Conservation (phyloP, 1,284 basidiomycete species). For the Apiotrichum sp. region DNA sequence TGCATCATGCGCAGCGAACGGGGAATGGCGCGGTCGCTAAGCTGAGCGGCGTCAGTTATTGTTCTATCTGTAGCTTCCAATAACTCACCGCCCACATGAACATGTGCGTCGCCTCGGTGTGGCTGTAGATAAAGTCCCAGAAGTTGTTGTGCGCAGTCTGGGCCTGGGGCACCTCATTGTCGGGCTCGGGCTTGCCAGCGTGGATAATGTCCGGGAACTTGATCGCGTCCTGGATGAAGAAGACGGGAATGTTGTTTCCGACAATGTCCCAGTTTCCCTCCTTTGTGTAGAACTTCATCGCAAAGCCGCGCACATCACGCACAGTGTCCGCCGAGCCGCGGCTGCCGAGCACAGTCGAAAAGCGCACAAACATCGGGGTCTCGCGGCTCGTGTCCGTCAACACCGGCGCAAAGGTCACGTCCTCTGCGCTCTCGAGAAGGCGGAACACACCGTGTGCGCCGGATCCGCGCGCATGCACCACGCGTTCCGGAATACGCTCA, state of each 20-base stretch:
- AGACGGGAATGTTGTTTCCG: conserved; percentile 58
- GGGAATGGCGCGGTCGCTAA: conserved; percentile 74
- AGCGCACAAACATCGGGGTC: conserved; percentile 70
- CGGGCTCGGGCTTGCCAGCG: conserved; percentile 58
- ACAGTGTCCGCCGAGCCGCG: conserved; percentile 61
- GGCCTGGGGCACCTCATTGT: conserved; percentile 57
- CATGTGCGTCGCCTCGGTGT: conserved; percentile 59
- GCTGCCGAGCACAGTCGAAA: conserved; percentile 73
- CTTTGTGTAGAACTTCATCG: conserved; percentile 80
- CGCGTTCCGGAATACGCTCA: conserved; percentile 72
- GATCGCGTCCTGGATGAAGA: conserved; percentile 75
- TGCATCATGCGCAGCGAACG: conserved; percentile 80
- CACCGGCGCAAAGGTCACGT: conserved; percentile 32
- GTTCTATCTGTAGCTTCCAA: conserved; percentile 32
- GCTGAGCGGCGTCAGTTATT: conserved; percentile 44
- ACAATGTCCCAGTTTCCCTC: conserved; percentile 82
- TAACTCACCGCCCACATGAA: conserved; percentile 49
- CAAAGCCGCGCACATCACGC: conserved; percentile 81
- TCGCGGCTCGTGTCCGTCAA: conserved; percentile 63
- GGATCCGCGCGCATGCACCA: conserved; percentile 66
- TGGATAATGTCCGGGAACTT: conserved; percentile 78
- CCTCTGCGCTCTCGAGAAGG: conserved; percentile 55
- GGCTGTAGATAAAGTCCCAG: conserved; percentile 64
- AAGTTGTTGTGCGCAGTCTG: conserved; percentile 61
- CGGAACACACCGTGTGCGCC: conserved; percentile 75